phyloP scores from a whole-genome alignment of 2,329 filamentous ascomycete genomes.

The Xylaria multiplex region DNA sequence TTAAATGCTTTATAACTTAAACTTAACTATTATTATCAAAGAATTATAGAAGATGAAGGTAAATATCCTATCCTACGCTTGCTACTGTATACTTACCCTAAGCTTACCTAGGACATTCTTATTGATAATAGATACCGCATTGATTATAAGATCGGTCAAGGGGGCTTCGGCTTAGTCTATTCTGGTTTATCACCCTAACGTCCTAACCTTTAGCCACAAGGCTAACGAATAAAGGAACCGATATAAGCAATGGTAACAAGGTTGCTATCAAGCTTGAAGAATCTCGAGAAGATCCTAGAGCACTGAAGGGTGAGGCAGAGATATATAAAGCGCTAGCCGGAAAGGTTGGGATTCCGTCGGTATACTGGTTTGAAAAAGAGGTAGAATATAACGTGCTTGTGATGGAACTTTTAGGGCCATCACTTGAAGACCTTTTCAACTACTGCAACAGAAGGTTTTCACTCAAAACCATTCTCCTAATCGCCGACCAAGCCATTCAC shows the following conservation, averaged over 20 bases:
- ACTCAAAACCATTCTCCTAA: conserved; percentile 47
- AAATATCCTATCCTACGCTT: conserved; percentile 4
- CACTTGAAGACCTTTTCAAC: conserved; percentile 47
- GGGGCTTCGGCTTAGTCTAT: conserved; percentile 31
- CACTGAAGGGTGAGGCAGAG: conserved; percentile 20
- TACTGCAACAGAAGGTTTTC: conserved; percentile 46
- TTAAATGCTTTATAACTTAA: conserved; percentile 2
- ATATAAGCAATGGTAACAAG: conserved; percentile 16
- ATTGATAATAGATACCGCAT: conserved; percentile 30
- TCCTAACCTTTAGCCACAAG: not conserved
- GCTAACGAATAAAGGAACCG: conserved; percentile 25
- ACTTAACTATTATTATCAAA: conserved; percentile 4
- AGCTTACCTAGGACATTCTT: conserved; percentile 27
- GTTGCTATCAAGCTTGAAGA: conserved; percentile 32
- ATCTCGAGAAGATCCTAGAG: conserved; percentile 8
- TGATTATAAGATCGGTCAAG: conserved; percentile 32
- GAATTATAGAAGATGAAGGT: conserved; percentile 27
- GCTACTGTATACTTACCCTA: conserved; percentile 8
- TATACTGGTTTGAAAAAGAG: conserved; percentile 31
- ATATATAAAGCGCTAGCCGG: conserved; percentile 26
- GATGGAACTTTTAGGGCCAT: conserved; percentile 42
- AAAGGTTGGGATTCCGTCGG: conserved; percentile 29
- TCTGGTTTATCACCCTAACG: conserved; percentile 22
- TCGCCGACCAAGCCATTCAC: conserved; percentile 45
- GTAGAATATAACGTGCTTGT: conserved; percentile 36